Percentiles rank a stretch among this genome's conserved stretches.
phyloP scores from a whole-genome alignment of 1,139 yeast species.

The Pneumocystis canis region DNA sequence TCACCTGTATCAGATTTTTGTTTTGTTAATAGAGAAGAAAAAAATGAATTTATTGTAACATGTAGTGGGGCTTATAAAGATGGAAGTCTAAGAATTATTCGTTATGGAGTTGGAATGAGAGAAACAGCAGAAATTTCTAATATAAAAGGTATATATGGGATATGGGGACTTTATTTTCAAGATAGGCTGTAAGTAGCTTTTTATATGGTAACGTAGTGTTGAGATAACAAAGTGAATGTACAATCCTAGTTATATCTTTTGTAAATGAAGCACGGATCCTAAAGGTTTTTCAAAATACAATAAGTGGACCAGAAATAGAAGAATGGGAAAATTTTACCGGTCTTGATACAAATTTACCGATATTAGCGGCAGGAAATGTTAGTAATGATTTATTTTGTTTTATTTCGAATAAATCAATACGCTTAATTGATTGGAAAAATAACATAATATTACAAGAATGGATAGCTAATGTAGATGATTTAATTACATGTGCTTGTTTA shows the following conservation, averaged over 20 bases:
- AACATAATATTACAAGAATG: slow-evolving; percentile 1
- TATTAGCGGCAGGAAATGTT: slow-evolving; percentile 8
- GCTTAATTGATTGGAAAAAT: slow-evolving; percentile 1
- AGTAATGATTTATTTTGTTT: slow-evolving; percentile 2
- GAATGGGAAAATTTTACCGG: slow-evolving; percentile 11
- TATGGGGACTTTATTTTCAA: slow-evolving; percentile 11
- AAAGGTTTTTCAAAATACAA: slow-evolving; percentile 7
- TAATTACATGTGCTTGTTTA: slow-evolving; percentile 4
- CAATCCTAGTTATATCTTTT: slow-evolving; percentile 13
- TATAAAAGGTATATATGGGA: slow-evolving; percentile 11
- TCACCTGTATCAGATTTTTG: slow-evolving; percentile 18
- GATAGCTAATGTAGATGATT: neutral
- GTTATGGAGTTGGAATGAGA: slow-evolving; percentile 16
- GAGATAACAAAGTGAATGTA: neutral
- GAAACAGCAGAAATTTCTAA: slow-evolving; percentile 12
- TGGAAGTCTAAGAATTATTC: slow-evolving; percentile 16
- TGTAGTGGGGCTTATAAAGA: slow-evolving; percentile 19
- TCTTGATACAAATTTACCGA: slow-evolving; percentile 10
- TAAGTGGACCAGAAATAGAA: slow-evolving; percentile 9
- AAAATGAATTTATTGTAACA: slow-evolving; percentile 14
- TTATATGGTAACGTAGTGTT: neutral
- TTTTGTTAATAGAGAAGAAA: slow-evolving; percentile 6
- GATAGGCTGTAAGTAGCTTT: neutral
- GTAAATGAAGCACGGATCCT: slow-evolving; percentile 14
- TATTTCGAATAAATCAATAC: neutral